Evolutionary conservation across 2,329 filamentous ascomycete species (phyloP), one percentile per base, ranked within the genome.

Genomic region (Phialemonium atrogriseum): DNA sequence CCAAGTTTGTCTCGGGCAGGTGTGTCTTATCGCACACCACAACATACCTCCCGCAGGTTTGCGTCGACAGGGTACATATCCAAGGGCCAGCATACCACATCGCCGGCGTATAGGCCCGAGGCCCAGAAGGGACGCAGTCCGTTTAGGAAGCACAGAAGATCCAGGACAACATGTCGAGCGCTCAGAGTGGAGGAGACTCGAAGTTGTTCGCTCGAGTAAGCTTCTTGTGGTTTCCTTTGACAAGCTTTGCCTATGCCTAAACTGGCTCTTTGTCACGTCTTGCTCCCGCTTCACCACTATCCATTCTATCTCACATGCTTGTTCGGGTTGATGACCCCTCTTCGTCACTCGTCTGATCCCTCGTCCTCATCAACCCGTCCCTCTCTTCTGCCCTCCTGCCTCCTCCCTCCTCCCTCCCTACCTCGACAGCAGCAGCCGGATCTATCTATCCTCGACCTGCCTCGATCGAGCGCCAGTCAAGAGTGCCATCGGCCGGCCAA

Each of bases 191-290:
- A 65, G 87, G 91, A 63, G 91, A 96, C 77, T 94, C 91, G 66
- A 96, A 95, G 77, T 80, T 98, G 66, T 98, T 98, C 70, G 89
- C 91, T 60, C 80, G 91, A 70, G 91, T 98, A 75, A 70, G 71
- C 60, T 35, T 38, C 40, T 24, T 34, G 38, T 38, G 38, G 22
- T 39, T 34, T 24, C 31, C 28, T 36, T 8, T 34, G 32, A 20
- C 27, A 16, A 27, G 28, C 9, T 36, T 27, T n/a, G n/a, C 31
- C 14, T 30, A 15, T 9, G 8, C 21, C 24, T 21, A 19, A 30
- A 19, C 26, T 19, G 32, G 8, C 19, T 26, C 35, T 22, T 23
- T 27, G n/a, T 19, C 21, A 16, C n/a, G n/a, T n/a, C n/a, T n/a
- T n/a, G n/a, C n/a, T n/a, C n/a, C n/a, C n/a, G n/a, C n/a, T n/a